Evolutionary conservation across 1,284 basidiomycete species (phyloP).

Genomic region (Leccinum fallax): DNA sequence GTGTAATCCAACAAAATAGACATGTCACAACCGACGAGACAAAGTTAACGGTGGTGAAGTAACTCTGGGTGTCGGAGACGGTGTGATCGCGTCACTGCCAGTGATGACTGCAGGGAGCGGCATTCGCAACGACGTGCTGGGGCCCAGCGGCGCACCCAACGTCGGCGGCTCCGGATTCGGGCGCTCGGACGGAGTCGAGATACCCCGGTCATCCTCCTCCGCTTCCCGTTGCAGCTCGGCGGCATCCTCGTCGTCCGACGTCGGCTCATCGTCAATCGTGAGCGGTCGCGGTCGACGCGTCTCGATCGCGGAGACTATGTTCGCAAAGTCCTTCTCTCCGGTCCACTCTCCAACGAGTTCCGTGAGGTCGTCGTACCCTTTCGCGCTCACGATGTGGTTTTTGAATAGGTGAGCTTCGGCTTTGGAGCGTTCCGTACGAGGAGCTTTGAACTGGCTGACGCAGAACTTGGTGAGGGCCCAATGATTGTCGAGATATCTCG

Average conservation of each 20-base stretch:
- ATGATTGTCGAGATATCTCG: conserved; percentile 74
- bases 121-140: conserved; percentile 39
- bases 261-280: conserved; percentile 6
- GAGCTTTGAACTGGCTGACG: conserved; percentile 74
- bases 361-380: conserved; percentile 64
- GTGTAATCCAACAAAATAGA: neutral
- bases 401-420: conserved; percentile 59
- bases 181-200: conserved; percentile 40
- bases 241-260: neutral
- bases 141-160: conserved; percentile 41
- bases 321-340: conserved; percentile 62
- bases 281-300: conserved; percentile 38
- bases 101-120: conserved; percentile 44
- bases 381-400: conserved; percentile 60
- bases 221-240: neutral
- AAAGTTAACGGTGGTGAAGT: conserved; percentile 16
- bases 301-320: conserved; percentile 57
- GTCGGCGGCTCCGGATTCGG: conserved; percentile 43
- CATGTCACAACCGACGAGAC: conserved; percentile 13
- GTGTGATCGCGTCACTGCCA: conserved; percentile 46
- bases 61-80: conserved; percentile 42
- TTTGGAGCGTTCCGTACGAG: conserved; percentile 57
- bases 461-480: conserved; percentile 94
- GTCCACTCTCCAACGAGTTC: conserved; percentile 60
- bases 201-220: conserved; percentile 7